Conservation (phyloP, 116 monocot species). For the Dioscorea cayenensis region DNA sequence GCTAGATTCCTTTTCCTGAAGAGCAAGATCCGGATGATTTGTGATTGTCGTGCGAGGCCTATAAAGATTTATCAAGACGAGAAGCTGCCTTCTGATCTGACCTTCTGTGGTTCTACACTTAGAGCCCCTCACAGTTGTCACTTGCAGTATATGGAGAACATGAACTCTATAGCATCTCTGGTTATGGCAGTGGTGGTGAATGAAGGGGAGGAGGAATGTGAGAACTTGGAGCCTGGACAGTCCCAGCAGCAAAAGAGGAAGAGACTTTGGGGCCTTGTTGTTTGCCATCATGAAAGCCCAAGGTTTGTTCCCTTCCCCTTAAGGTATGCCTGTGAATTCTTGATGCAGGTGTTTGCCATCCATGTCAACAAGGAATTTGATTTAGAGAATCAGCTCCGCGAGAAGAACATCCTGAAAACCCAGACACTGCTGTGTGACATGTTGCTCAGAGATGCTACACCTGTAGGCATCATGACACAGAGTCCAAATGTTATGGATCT, state of each 20-base stretch:
- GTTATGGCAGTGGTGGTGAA: constrained; percentile 83
- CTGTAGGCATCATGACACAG: constrained; percentile 57
- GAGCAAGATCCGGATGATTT: constrained; percentile 90
- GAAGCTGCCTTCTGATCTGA: constrained; percentile 41
- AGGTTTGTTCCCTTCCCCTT: constrained; percentile 80
- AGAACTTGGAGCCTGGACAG: constrained; percentile 4
- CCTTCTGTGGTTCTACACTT: constrained; percentile 66
- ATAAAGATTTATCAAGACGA: constrained; percentile 55
- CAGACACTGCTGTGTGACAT: constrained; percentile 84
- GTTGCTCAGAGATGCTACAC: constrained; percentile 61
- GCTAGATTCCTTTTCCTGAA: constrained; percentile 85
- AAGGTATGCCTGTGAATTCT: constrained; percentile 82
- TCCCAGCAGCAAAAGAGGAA: constrained; percentile 43
- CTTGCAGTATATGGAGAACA: constrained; percentile 86
- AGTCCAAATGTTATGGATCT: constrained; percentile 87
- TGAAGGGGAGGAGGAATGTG: constrained; percentile 47
- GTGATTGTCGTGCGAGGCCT: constrained; percentile 70
- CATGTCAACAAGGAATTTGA: constrained; percentile 90
- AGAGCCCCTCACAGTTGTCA: constrained; percentile 85
- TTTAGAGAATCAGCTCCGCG: constrained; percentile 63
- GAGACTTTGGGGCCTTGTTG: constrained; percentile 84
- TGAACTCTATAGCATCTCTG: constrained; percentile 85
- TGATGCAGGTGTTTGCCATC: constrained; percentile 80
- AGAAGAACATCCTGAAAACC: constrained; percentile 67
- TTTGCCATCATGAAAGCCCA: constrained; percentile 80